A percentile compares a stretch with the other conserved stretches of the same genome.
phyloP scores from a whole-genome alignment of 2,329 filamentous ascomycete genomes.

The Paradendryphiella salina region DNA sequence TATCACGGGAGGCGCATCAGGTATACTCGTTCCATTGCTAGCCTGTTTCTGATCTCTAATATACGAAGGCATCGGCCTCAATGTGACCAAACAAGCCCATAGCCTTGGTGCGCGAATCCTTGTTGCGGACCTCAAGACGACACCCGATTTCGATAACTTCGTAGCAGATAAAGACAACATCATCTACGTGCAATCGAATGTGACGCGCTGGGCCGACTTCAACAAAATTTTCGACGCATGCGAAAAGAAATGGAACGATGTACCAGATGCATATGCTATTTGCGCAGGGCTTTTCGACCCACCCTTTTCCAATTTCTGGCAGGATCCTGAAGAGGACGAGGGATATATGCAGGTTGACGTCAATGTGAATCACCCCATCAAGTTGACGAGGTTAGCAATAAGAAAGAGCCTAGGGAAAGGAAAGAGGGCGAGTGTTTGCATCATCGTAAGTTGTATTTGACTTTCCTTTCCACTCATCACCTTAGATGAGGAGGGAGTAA shows the following conservation, averaged over 20 bases:
- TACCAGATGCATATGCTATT: conserved; percentile 40
- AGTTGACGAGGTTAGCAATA: conserved; percentile 37
- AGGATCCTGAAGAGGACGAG: conserved; percentile 32
- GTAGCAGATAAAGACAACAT: conserved; percentile 26
- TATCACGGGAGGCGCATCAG: conserved; percentile 45
- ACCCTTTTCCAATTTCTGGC: conserved; percentile 38
- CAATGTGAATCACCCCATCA: conserved; percentile 39
- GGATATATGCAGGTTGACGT: conserved; percentile 37
- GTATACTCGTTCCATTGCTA: conserved; percentile 9
- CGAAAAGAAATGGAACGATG: conserved; percentile 37
- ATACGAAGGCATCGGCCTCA: conserved; percentile 39
- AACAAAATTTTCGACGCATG: conserved; percentile 30
- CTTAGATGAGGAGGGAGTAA: neutral
- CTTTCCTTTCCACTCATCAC: neutral
- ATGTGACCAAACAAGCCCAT: conserved; percentile 35
- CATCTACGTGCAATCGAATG: conserved; percentile 35
- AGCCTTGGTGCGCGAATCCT: conserved; percentile 28
- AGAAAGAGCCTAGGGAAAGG: conserved; percentile 31
- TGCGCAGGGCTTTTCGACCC: conserved; percentile 40
- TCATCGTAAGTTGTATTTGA: conserved; percentile 29
- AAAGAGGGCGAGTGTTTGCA: conserved; percentile 38
- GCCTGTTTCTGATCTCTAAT: neutral
- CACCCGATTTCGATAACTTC: conserved; percentile 26
- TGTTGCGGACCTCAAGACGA: conserved; percentile 33
- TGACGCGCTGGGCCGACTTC: conserved; percentile 35